These are phyloP conservation scores for Kwoniella botswanensis DNA, from an alignment of 768 basidiomycete species.

Conservation along the genomic window DNA sequence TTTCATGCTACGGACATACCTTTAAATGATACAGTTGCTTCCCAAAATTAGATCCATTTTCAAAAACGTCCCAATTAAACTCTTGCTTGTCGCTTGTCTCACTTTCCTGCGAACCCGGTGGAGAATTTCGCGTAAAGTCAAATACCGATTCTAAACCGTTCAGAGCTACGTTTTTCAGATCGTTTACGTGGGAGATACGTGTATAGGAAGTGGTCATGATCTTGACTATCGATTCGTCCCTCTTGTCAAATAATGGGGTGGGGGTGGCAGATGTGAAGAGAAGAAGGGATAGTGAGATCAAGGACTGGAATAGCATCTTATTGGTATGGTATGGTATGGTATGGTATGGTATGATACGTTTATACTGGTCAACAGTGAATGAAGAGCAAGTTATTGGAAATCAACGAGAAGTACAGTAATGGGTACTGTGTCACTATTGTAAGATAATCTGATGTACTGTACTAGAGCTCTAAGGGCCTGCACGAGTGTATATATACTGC, in stretches of 20 bases:
- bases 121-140: constrained; percentile 1
- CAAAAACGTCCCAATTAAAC: constrained; percentile 1
- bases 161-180: not conserved
- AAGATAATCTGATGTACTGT: too few relatives aligned
- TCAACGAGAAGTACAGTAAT: too few relatives aligned
- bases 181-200: not conserved
- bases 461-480: too few relatives aligned
- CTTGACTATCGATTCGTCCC: not conserved
- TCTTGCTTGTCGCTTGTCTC: not conserved
- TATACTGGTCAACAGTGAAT: too few relatives aligned
- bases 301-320: too few relatives aligned
- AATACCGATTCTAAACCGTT: not conserved
- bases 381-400: too few relatives aligned
- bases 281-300: not conserved
- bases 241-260: not conserved
- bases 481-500: too few relatives aligned
- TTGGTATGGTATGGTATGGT: too few relatives aligned
- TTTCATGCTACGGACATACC: not conserved
- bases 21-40: not conserved
- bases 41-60: not conserved
- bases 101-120: not conserved
- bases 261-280: not conserved
- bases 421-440: too few relatives aligned
- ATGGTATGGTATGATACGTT: too few relatives aligned
- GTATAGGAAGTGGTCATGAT: not conserved